A percentile compares a stretch with the other conserved stretches of the same genome.
These are phyloP conservation scores for Eragrostis nindensis DNA, from an alignment of 176 grass and related monocot species.

Conservation along the genomic window DNA sequence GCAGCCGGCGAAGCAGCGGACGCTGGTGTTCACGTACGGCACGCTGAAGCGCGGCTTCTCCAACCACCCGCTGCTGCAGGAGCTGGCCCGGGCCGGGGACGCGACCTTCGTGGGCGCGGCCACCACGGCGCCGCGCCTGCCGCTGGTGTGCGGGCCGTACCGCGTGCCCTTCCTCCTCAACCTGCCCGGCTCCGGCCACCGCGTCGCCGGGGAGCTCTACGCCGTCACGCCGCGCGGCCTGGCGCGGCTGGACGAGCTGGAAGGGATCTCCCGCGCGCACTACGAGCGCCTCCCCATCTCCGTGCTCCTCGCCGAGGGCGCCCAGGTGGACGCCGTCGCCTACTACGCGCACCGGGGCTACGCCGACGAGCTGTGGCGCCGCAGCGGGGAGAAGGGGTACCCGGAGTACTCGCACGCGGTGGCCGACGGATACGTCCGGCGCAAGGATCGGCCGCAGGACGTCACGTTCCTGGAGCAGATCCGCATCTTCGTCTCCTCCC, in stretches of 20 bases:
- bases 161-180: conserved; percentile 96
- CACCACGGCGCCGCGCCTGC: conserved; percentile 44
- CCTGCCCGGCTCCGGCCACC: conserved; percentile 54
- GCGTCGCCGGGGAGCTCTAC: conserved; percentile 76
- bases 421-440: conserved; percentile 66
- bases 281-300: conserved; percentile 77
- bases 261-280: conserved; percentile 65
- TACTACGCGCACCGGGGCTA: conserved; percentile 82
- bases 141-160: conserved; percentile 93
- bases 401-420: conserved; percentile 68
- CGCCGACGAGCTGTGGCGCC: conserved; percentile 71
- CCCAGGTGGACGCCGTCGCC: conserved; percentile 50
- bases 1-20: background rate
- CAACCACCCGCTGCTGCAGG: conserved; percentile 76
- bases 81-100: conserved; percentile 52
- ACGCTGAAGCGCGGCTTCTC: conserved; percentile 93
- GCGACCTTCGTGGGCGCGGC: conserved; percentile 56
- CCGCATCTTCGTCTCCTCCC: conserved; percentile 61
- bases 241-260: conserved; percentile 76
- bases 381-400: conserved; percentile 62
- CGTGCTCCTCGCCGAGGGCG: conserved; percentile 36
- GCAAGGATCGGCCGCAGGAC: conserved; percentile 71
- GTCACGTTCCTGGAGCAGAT: conserved; percentile 84
- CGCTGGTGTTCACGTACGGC: conserved; percentile 93
- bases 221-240: conserved; percentile 55